Evolutionary conservation across 2,329 filamentous ascomycete genomes (phyloP).

Genomic region (Sporothrix sp.): DNA sequence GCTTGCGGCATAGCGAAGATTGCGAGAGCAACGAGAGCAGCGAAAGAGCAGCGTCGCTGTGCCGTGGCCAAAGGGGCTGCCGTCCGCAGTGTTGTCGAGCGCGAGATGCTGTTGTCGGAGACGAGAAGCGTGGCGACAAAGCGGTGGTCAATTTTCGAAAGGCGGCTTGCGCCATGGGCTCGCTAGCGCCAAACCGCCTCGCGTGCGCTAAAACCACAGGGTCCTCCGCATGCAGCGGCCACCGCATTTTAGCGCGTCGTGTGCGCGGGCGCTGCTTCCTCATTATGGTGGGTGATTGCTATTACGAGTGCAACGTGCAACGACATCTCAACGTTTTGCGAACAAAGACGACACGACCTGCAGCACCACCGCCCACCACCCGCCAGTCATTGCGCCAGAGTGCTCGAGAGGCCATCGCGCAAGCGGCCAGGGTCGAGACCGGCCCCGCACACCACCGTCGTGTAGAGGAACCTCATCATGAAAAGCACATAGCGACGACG

Average conservation of each 20-base stretch:
- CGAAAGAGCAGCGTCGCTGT: too few relatives aligned
- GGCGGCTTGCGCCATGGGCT: too few relatives aligned
- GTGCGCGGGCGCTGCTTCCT: neutral
- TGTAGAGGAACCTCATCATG: constrained; percentile 3
- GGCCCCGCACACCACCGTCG: too few relatives aligned
- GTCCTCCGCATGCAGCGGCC: constrained; percentile 1
- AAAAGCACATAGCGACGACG: constrained; percentile 7
- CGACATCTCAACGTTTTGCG: neutral
- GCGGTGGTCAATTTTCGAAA: too few relatives aligned
- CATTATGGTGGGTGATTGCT: neutral
- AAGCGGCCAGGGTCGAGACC: too few relatives aligned
- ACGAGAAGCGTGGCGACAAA: too few relatives aligned
- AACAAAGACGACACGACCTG: neutral
- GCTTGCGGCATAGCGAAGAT: constrained; percentile 30
- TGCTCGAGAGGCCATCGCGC: too few relatives aligned
- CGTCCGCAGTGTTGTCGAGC: too few relatives aligned
- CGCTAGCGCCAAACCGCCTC: constrained; percentile 2
- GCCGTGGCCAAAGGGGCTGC: too few relatives aligned
- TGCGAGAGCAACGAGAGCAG: neutral
- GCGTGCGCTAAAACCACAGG: neutral
- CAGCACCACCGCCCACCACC: neutral
- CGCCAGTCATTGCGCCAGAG: neutral
- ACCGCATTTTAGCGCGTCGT: neutral
- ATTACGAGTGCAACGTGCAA: neutral
- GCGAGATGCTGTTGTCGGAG: neutral